These are phyloP conservation scores for Plantago major DNA, from an alignment of 257 asterid genomes.

Conservation along the genomic window DNA sequence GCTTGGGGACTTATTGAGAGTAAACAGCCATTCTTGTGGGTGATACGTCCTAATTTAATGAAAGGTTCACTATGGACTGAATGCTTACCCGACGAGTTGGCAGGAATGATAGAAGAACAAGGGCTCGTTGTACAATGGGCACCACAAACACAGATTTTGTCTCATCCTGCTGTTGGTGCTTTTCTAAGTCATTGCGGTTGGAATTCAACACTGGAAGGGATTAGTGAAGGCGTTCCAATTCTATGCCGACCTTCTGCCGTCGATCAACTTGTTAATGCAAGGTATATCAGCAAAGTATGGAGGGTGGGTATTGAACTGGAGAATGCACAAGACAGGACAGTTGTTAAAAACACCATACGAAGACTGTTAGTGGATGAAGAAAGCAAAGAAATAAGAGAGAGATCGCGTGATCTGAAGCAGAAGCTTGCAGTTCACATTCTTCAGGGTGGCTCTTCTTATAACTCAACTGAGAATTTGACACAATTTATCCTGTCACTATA, in stretches of 20 bases:
- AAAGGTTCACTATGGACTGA: constrained; percentile 13
- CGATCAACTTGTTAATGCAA: too few species aligned
- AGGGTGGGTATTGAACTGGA: too few species aligned
- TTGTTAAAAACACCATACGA: constrained; percentile 18
- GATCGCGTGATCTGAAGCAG: constrained; percentile 18
- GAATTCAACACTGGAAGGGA: too few species aligned
- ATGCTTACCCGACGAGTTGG: constrained; percentile 18
- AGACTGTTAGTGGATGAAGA: constrained; percentile 18
- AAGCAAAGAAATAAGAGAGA: constrained; percentile 24
- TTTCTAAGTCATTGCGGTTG: too few species aligned
- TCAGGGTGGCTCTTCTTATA: constrained; percentile 23
- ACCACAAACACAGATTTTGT: constrained; percentile 26
- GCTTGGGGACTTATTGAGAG: constrained; percentile 32
- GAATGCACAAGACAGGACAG: constrained; percentile 18
- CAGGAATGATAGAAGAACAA: not conserved
- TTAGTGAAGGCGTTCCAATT: too few species aligned
- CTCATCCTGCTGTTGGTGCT: too few species aligned
- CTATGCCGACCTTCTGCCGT: too few species aligned
- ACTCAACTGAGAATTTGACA: constrained; percentile 17
- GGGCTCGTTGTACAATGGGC: constrained; percentile 32
- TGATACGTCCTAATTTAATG: constrained; percentile 15
- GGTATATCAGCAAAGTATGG: too few species aligned
- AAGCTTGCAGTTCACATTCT: constrained; percentile 8
- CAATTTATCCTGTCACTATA: constrained; percentile 23
- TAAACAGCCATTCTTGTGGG: constrained; percentile 30